Evolutionary conservation across 2,329 filamentous ascomycete genomes (phyloP), one percentile per base, ranked within the genome.

Genomic region (Fusarium newnesense): DNA sequence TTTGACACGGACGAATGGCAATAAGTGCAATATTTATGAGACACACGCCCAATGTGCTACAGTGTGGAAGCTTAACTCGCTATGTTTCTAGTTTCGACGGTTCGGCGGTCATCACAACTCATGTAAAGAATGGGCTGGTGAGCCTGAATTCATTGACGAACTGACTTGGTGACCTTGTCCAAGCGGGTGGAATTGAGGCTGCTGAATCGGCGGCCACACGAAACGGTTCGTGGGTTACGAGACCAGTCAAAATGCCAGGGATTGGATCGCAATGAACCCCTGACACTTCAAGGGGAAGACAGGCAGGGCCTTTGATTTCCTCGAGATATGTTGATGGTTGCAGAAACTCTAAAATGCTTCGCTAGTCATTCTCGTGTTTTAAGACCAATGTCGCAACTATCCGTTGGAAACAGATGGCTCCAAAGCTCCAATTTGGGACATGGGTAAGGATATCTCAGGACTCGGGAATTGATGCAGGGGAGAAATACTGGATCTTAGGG

Each of bases 171-270:
- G 42, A 30, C 36, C 19, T 36, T 26, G 40, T 46, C 46, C 36
- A 56, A 73, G n/a, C 30, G 42, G 56, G 52, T 73, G 69, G 65
- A 74, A 75, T 75, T 73, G 69, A 73, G 72, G 72, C 72, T 75
- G 59, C 37, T 52, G 54, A 59, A 64, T 75, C 65, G 69, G 58
- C 72, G 62, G 46, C 67, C 71, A 72, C 71, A 73, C 65, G 67
- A 77, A 74, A 75, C 69, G 52, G 64, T 67, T 70, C 64, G 62
- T 63, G 46, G 59, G 40, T 68, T 54, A 39, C 43, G 57, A 75
- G 65, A 64, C 72, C 59, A 60, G 60, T 59, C 49, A 60, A 54
- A 43, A 63, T 42, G 43, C 44, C 69, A 66, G 65, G 65, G 66
- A 67, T 76, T 76, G 71, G 66, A 64, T 74, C 46, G 56, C 21